Base-by-base conservation (phyloP, 2,329 filamentous ascomycete species). In the Ceratocystis eucalypticola region DNA sequence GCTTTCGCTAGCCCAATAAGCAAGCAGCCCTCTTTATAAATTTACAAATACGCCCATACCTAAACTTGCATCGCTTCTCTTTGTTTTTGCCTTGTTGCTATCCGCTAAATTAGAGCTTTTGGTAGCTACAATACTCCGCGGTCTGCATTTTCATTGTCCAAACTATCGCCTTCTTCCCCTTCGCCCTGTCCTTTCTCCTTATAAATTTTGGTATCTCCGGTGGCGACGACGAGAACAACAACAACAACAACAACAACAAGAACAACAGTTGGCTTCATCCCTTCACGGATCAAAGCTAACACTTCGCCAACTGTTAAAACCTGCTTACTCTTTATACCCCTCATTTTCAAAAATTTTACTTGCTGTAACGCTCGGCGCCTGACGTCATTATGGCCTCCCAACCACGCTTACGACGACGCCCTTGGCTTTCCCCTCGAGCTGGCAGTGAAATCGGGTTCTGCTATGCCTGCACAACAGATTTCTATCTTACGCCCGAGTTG, bases 401-500 rank as follows among this genome's bases (percentile, higher is more conserved):
- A 3, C 17, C 37, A 28, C 22, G 30, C 28, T 17, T 22, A 33
- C 15, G 33, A 20, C 41, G 33, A 15, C 63, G 37, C 59, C 30
- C 48, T 7, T 55, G 37, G 46, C 63, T 65, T 22, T 30, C 46
- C 28, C 50, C 48, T 33, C 30, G 12, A 20, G 2, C 46, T 28
- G 30, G 50, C 20, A 57, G 30, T 12, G 30, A 65, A 44, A 65
- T 65, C 48, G 87, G 96, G 65, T 95, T 83, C 75, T 99, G 94
- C 76, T 91, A 97, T 76, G 77, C 81, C 68, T 97, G 94, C 77
- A 75, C 82, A 64, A 77, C 88, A 69, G 88, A 96, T 74, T 97
- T 91, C 91, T 89, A 88, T 72, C 80, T 63, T 30, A n/a, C 61
- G 8, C 25, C 44, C 44, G 61, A 84, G 68, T 84, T 89, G 68